These are phyloP conservation scores for Teratosphaeria nubilosa DNA, from an alignment of 2,329 filamentous ascomycete genomes.

Conservation along the genomic window DNA sequence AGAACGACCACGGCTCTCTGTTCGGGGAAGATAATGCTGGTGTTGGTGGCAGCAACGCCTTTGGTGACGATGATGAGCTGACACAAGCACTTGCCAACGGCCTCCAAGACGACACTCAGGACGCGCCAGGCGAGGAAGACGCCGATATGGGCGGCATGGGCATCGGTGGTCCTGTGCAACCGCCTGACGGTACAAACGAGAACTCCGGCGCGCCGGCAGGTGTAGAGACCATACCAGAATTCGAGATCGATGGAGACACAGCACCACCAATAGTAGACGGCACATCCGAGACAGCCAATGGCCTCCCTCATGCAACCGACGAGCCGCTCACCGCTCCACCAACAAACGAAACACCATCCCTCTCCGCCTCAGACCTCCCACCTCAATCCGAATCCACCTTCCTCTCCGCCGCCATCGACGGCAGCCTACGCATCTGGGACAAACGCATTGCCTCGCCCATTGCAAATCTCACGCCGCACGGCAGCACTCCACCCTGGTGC, in stretches of 20 bases:
- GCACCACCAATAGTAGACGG: constrained; percentile 1
- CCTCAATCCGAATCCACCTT: constrained; percentile 66
- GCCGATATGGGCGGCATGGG: constrained; percentile 37
- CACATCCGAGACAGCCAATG: constrained; percentile 28
- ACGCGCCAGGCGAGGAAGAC: constrained; percentile 27
- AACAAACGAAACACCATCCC: constrained; percentile 22
- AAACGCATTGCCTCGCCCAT: constrained; percentile 64
- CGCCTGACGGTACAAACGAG: constrained; percentile 3
- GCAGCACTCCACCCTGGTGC: constrained; percentile 84
- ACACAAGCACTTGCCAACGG: constrained; percentile 58
- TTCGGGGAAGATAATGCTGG: constrained; percentile 61
- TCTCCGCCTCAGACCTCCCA: constrained; percentile 24
- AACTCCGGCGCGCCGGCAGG: background rate
- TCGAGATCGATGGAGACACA: background rate
- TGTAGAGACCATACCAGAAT: background rate
- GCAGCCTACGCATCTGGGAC: constrained; percentile 89
- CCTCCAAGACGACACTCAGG: constrained; percentile 27
- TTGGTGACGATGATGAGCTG: constrained; percentile 86
- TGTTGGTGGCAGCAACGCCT: constrained; percentile 35
- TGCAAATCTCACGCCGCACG: constrained; percentile 64
- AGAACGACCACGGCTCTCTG: constrained; percentile 60
- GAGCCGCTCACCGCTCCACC: constrained; percentile 29
- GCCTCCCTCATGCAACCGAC: constrained; percentile 41
- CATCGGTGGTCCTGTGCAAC: constrained; percentile 29
- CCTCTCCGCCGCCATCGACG: constrained; percentile 78